A percentile compares a stretch with the other conserved stretches of the same genome.
Conservation (phyloP, 106 monocot species). For the Acorus gramineus region DNA sequence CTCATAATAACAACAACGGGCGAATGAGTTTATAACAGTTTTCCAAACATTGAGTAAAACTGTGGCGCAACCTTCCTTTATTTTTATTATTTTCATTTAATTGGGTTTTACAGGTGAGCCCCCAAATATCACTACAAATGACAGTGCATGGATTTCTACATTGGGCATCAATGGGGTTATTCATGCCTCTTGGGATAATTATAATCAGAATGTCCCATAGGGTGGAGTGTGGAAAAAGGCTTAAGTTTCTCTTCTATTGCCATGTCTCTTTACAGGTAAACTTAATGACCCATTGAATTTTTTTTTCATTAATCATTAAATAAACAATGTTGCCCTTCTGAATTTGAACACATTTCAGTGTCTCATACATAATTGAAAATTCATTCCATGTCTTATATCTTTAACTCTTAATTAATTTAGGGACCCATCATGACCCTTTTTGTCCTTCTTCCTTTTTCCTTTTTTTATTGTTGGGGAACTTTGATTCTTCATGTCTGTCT, state of each 20-base stretch:
- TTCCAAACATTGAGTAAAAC: no score
- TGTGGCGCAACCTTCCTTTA: no score
- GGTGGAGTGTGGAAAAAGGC: constrained; percentile 21
- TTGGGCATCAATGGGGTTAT: constrained; percentile 67
- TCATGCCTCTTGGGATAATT: constrained; percentile 68
- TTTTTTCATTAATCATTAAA: not conserved
- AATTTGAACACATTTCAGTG: no score
- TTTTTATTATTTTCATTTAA: no score
- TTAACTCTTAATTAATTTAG: no score
- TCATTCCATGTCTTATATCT: no score
- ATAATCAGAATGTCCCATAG: constrained; percentile 42
- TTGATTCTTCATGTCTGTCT: not conserved
- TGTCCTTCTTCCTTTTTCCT: not conserved
- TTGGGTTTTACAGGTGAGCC: constrained; percentile 29
- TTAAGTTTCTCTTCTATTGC: constrained; percentile 47
- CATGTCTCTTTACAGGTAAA: constrained; percentile 68
- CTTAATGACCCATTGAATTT: not conserved
- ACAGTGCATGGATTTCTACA: constrained; percentile 63
- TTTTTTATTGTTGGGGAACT: not conserved
- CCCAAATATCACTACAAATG: constrained; percentile 35
- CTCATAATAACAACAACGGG: no score
- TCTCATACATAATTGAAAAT: no score
- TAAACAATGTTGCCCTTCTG: not conserved
- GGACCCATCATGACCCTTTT: not conserved
- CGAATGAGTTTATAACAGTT: no score